Percentiles rank a stretch among this genome's conserved stretches.
Conservation (phyloP, 495 filamentous ascomycete species). For the Thermothielavioides terrestris region DNA sequence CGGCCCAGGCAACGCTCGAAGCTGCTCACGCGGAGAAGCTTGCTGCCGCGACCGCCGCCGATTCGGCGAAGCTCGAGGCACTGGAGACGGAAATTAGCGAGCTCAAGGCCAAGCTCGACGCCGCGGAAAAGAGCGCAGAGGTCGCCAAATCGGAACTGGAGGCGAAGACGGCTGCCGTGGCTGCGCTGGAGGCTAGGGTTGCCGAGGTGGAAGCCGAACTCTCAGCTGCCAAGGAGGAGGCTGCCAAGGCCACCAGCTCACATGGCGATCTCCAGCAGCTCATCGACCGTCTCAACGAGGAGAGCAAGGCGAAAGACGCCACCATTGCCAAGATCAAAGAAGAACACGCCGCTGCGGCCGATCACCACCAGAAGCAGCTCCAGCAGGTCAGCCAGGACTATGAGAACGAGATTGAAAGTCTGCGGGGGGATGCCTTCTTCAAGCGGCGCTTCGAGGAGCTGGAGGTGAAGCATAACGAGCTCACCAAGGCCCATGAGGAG, state of each 20-base stretch:
- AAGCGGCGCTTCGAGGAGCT: conserved; percentile 46
- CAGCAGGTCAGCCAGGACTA: conserved; percentile 45
- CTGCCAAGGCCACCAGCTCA: conserved; percentile 31
- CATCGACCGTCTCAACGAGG: conserved; percentile 39
- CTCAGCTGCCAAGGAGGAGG: conserved; percentile 19
- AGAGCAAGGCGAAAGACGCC: conserved; percentile 32
- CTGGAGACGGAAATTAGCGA: conserved; percentile 36
- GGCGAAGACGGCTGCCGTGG: conserved; percentile 23
- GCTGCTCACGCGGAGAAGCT: conserved; percentile 25
- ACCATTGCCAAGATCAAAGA: conserved; percentile 32
- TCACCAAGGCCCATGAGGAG: conserved; percentile 33
- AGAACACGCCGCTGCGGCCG: conserved; percentile 33
- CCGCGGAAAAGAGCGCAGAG: conserved; percentile 27
- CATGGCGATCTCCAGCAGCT: conserved; percentile 10
- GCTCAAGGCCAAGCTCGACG: conserved; percentile 31
- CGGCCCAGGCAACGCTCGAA: conserved; percentile 20
- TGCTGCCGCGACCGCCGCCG: conserved; percentile 22
- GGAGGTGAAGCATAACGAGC: conserved; percentile 38
- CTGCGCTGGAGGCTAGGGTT: conserved; percentile 31
- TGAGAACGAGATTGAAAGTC: conserved; percentile 47
- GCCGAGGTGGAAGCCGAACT: conserved; percentile 31
- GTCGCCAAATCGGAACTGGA: conserved; percentile 33
- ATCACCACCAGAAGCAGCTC: conserved; percentile 43
- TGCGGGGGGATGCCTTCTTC: conserved; percentile 47
- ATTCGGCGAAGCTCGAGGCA: conserved; percentile 26